Conservation (phyloP, 2,329 filamentous ascomycete species). For the Neonectria coccinea region DNA sequence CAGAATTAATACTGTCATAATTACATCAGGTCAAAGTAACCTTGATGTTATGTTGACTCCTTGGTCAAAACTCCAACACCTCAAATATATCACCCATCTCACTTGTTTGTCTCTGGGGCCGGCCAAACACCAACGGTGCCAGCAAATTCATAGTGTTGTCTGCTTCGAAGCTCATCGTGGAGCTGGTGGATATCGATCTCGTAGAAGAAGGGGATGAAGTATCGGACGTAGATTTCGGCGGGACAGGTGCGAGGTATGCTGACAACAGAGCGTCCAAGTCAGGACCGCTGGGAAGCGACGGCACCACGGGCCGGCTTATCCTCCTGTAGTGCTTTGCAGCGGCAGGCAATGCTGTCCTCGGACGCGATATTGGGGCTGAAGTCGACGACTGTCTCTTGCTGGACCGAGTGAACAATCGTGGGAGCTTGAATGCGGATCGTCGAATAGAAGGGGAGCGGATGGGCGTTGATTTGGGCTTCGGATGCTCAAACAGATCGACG, state of each 20-base stretch:
- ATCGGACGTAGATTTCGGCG: conserved; percentile 27
- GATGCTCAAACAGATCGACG: conserved; percentile 37
- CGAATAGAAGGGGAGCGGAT: conserved; percentile 33
- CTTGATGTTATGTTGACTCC: not conserved
- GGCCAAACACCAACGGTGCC: conserved; percentile 37
- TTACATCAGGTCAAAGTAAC: not conserved
- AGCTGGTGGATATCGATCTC: conserved; percentile 39
- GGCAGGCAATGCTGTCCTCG: conserved; percentile 32
- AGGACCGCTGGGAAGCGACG: conserved; percentile 30
- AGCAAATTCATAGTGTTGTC: conserved; percentile 34
- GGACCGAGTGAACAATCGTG: conserved; percentile 34
- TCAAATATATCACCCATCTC: conserved; percentile 40
- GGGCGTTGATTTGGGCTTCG: conserved; percentile 31
- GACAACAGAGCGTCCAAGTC: conserved; percentile 37
- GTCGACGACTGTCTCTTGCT: conserved; percentile 34
- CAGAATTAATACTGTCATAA: too few species aligned
- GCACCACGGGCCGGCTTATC: conserved; percentile 40
- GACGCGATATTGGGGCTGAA: conserved; percentile 30
- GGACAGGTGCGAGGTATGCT: conserved; percentile 34
- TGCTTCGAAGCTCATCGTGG: conserved; percentile 36
- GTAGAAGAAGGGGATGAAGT: conserved; percentile 30
- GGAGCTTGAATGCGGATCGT: conserved; percentile 32
- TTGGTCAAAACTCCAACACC: conserved; percentile 32
- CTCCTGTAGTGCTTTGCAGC: conserved; percentile 35
- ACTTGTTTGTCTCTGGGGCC: conserved; percentile 32